Percentiles rank a stretch among this genome's conserved stretches.
Evolutionary conservation across 2,329 filamentous ascomycete species (phyloP).

Genomic region (Ceratocystis smalleyi): DNA sequence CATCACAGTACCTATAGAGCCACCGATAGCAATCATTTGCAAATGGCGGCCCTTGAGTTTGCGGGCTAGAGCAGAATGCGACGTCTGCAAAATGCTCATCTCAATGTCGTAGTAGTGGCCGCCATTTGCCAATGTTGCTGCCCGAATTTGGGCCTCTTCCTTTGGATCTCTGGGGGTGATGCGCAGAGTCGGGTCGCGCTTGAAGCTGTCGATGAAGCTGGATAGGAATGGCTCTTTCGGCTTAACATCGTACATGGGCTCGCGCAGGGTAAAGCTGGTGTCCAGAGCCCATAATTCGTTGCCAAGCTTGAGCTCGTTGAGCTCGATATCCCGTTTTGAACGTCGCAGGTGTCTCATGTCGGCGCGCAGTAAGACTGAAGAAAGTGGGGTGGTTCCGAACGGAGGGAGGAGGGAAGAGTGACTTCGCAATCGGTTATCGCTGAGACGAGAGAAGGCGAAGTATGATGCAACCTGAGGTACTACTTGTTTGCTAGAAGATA

Average conservation of each 20-base stretch:
- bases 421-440: background rate
- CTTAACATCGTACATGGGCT: slow-evolving; percentile 17
- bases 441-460: background rate
- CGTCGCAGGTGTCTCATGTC: slow-evolving; percentile 23
- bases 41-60: slow-evolving; percentile 71
- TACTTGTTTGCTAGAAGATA: background rate
- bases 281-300: slow-evolving; percentile 16
- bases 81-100: slow-evolving; percentile 54
- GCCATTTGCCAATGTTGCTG: slow-evolving; percentile 23
- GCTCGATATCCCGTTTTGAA: slow-evolving; percentile 30
- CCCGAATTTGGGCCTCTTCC: slow-evolving; percentile 23
- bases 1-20: slow-evolving; percentile 55
- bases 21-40: slow-evolving; percentile 96
- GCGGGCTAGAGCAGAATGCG: slow-evolving; percentile 57
- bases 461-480: background rate
- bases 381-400: background rate
- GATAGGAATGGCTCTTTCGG: slow-evolving; percentile 13
- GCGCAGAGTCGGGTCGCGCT: slow-evolving; percentile 39
- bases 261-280: slow-evolving; percentile 13
- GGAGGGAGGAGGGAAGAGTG: background rate
- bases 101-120: slow-evolving; percentile 40
- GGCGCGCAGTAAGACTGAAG: background rate
- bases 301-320: slow-evolving; percentile 37
- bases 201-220: slow-evolving; percentile 41
- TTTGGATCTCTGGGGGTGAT: slow-evolving; percentile 30